These are phyloP conservation scores for Xylaria cubensis DNA, from an alignment of 495 filamentous ascomycete genomes.

Conservation along the genomic window DNA sequence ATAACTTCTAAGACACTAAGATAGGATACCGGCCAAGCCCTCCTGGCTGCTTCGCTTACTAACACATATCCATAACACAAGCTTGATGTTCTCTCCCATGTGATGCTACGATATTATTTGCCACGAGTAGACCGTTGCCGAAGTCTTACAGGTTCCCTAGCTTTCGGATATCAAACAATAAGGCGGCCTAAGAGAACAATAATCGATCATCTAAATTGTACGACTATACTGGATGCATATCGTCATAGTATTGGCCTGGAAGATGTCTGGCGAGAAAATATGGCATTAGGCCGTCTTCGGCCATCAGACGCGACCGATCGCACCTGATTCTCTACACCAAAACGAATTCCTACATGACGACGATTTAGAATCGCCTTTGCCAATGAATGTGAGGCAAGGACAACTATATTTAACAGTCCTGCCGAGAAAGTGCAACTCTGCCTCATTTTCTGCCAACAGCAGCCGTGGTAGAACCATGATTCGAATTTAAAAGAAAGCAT, in stretches of 20 bases:
- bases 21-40: background rate
- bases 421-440: background rate
- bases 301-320: background rate
- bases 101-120: background rate
- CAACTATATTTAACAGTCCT: background rate
- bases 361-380: background rate
- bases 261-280: background rate
- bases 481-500: background rate
- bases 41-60: background rate
- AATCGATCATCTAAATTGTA: background rate
- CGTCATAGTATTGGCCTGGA: background rate
- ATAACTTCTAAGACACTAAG: background rate
- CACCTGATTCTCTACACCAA: background rate
- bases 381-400: background rate
- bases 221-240: background rate
- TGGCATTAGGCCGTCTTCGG: background rate
- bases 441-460: background rate
- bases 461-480: background rate
- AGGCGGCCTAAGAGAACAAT: background rate
- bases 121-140: background rate
- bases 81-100: background rate
- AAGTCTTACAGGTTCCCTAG: background rate
- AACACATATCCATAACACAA: background rate
- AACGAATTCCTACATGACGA: background rate
- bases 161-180: background rate